Evolutionary conservation across 177 flowering plant species (phyloP).

Genomic region (Vitis hybrid): DNA sequence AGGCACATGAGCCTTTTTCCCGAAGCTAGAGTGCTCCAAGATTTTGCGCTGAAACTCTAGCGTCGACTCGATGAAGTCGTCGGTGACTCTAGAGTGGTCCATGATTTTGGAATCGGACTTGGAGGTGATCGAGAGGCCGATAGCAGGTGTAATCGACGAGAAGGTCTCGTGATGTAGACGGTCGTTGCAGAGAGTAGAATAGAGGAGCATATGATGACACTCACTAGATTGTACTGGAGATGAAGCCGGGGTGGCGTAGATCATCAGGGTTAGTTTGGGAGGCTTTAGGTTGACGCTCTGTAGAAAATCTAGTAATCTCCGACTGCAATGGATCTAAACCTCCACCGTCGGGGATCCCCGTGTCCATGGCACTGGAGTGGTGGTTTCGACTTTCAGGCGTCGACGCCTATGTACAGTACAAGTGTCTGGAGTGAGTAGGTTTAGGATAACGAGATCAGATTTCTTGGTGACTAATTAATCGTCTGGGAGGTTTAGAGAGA

Average conservation of each 20-base stretch:
- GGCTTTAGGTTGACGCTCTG: slow-evolving; percentile 67
- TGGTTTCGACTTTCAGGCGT: too few species aligned
- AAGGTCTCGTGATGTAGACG: too few species aligned
- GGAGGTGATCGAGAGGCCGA: slow-evolving; percentile 13
- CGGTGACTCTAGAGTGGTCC: slow-evolving; percentile 52
- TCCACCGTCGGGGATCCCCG: not conserved
- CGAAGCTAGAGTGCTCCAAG: slow-evolving; percentile 58
- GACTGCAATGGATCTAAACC: slow-evolving; percentile 31
- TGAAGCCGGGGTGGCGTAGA: slow-evolving; percentile 50
- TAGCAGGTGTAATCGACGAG: too few species aligned
- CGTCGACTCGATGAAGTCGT: slow-evolving; percentile 53
- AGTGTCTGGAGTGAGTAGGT: too few species aligned
- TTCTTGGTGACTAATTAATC: too few species aligned
- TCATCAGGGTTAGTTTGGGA: slow-evolving; percentile 42
- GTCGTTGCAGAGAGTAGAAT: too few species aligned
- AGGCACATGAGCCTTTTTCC: slow-evolving; percentile 67
- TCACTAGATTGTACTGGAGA: slow-evolving; percentile 61
- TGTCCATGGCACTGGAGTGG: too few species aligned
- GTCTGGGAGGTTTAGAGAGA: too few species aligned
- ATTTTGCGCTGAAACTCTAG: slow-evolving; percentile 72
- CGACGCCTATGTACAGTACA: too few species aligned
- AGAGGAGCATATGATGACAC: slow-evolving; percentile 21
- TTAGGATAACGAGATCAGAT: too few species aligned
- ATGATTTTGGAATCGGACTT: slow-evolving; percentile 40
- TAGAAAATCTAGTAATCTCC: slow-evolving; percentile 58